Evolutionary conservation across 257 asterid species (phyloP).

Genomic region (Verbascum thapsus): DNA sequence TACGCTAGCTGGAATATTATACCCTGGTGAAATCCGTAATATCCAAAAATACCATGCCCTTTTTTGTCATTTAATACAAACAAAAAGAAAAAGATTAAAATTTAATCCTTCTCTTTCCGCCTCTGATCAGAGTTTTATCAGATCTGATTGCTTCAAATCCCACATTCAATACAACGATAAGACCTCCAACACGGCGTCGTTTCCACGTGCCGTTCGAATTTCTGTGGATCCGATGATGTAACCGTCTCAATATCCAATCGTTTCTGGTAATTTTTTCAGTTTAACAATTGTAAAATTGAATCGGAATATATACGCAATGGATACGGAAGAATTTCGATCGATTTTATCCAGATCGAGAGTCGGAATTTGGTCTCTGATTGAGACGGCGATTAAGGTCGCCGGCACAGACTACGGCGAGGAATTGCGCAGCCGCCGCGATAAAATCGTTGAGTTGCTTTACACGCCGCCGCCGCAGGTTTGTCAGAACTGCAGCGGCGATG

Average conservation of each 20-base stretch:
- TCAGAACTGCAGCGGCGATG: conserved; percentile 46
- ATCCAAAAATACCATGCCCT: neutral
- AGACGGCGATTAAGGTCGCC: conserved; percentile 70
- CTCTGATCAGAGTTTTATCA: conserved; percentile 25
- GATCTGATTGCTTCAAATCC: conserved; percentile 23
- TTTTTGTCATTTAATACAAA: conserved; percentile 3
- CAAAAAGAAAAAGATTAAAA: neutral
- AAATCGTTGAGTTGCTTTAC: conserved; percentile 63
- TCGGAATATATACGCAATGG: conserved; percentile 44
- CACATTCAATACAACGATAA: conserved; percentile 25
- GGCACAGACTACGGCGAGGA: conserved; percentile 56
- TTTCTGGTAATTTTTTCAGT: neutral
- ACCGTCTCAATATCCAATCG: conserved; percentile 19
- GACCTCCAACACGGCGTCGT: conserved; percentile 33
- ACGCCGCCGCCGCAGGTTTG: conserved; percentile 45
- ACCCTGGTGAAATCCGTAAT: no score
- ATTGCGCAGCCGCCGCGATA: conserved; percentile 61
- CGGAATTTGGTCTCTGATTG: conserved; percentile 70
- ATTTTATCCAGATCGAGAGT: conserved; percentile 57
- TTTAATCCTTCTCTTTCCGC: conserved; percentile 9
- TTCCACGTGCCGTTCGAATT: neutral
- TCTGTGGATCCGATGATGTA: conserved; percentile 36
- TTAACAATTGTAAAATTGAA: neutral
- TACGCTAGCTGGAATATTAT: no score
- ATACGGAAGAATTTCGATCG: conserved; percentile 60